Base-by-base conservation (phyloP, 2,329 filamentous ascomycete species). In the Aureobasidium sp. region DNA sequence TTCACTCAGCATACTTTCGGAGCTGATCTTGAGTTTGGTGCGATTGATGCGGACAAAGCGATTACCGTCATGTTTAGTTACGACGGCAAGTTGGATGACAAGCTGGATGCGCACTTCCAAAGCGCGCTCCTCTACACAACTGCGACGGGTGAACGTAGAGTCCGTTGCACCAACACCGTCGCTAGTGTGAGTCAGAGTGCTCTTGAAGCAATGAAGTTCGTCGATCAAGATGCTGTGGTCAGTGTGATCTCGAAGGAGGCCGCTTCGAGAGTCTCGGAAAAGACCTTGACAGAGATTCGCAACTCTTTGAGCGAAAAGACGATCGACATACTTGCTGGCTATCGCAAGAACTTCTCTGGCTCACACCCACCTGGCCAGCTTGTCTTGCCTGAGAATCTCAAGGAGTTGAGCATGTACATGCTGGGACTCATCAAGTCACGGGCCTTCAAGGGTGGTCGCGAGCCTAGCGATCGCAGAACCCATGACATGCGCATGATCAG, bases 81-180 rank as follows among this genome's bases (percentile, higher is more conserved):
- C 74, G 94, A 99, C 71, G 94, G 94, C 63, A 97, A 97, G 76
- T 84, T 99, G n/a, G 94, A 99, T 74, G 81, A 91, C 5, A 97
- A 97, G 75, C 82, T 97, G 27, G 94, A 99, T 74, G 93, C 93
- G 8, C 94, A 99, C 76, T 99, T 99, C 82, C 94, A 99, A 73
- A 91, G 90, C 25, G 94, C 94, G 2, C 79, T 99, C 3, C 82
- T 99, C 2, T 99, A 99, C 76, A 99, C 94, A 0, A 95, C 93
- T 5, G 89, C 91, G 4, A 87, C 83, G 54, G 94, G 94, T 4
- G 86, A 99, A 75, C 86, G 94, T 53, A 84, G 94, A 59, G 94
- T 99, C 53, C 83, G 94, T 63, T 99, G 94, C 76, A 90, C 87
- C 71, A 99, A 99, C 72, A 82, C 95, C 29, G 93, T 99, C 61